Conservation (phyloP, 495 filamentous ascomycete species). For the Amorphotheca resinae region DNA sequence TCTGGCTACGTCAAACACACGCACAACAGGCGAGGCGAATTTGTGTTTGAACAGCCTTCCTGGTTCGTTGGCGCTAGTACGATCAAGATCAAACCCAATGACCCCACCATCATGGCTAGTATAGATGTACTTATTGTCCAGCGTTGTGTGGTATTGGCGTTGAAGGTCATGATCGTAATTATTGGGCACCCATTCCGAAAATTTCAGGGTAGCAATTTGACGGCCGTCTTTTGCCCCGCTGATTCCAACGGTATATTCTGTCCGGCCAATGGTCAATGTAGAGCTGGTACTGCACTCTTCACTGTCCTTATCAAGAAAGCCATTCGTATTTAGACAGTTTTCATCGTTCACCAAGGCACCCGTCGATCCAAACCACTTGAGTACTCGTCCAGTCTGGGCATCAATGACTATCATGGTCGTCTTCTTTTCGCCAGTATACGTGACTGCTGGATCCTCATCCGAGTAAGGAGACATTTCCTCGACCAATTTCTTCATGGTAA, state of each 20-base stretch:
- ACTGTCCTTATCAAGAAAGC: slow-evolving; percentile 24
- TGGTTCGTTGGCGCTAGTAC: slow-evolving; percentile 23
- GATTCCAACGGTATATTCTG: slow-evolving; percentile 80
- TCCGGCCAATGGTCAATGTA: slow-evolving; percentile 66
- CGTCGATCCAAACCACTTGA: slow-evolving; percentile 36
- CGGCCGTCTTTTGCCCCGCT: slow-evolving; percentile 62
- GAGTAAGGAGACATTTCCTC: slow-evolving; percentile 61
- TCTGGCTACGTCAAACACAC: slow-evolving; percentile 83
- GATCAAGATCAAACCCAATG: slow-evolving; percentile 62
- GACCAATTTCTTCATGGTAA: slow-evolving; percentile 75
- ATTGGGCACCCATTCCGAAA: slow-evolving; percentile 92
- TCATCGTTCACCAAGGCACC: slow-evolving; percentile 30
- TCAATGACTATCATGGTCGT: slow-evolving; percentile 80
- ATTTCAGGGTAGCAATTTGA: slow-evolving; percentile 78
- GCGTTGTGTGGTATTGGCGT: slow-evolving; percentile 62
- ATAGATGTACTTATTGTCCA: slow-evolving; percentile 83
- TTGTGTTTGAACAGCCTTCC: slow-evolving; percentile 40
- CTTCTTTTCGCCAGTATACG: slow-evolving; percentile 86
- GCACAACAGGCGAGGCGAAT: slow-evolving; percentile 70
- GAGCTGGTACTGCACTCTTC: slow-evolving; percentile 61
- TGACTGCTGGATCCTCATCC: slow-evolving; percentile 54
- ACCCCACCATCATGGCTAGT: slow-evolving; percentile 78
- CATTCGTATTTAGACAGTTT: slow-evolving; percentile 47
- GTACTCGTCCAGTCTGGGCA: slow-evolving; percentile 64
- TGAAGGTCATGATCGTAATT: slow-evolving; percentile 80